Base-by-base conservation (phyloP, 768 basidiomycete species). In the Boletus rufocinnamomeus region DNA sequence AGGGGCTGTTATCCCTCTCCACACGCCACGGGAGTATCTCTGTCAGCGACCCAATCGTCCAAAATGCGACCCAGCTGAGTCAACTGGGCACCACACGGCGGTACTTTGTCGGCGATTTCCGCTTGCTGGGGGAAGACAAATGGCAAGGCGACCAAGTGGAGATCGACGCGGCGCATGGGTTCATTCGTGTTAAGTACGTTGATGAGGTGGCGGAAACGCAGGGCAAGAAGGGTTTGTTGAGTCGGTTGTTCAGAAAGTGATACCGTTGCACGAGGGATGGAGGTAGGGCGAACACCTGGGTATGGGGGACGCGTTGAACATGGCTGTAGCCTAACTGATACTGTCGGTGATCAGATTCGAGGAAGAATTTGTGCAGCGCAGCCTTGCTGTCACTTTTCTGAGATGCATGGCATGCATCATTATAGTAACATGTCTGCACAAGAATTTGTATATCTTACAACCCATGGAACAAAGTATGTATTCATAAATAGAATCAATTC, bases 31-130 rank as follows among this genome's bases (percentile, higher is more conserved):
- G 70, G 2, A 62, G 52, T 5, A 41, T 68, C 35, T 41, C 50
- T 0, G 37, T 72, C 19, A 40, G 56, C 13, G 62, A 66, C 6
- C 3, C 34, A 5, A n/a, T 74, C 2, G 16, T 66, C 3, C 41
- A 41, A 48, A 61, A 63, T 6, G 54, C 50, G 19, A 72, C 64
- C 0, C 67, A 63, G 47, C 56, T 72, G 48, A 62, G 70, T 37
- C 70, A 72, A 21, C 6, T 66, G 1, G 62, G 49, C 3, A 9
- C n/a, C 17, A 35, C 45, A 7, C 62, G 56, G 35, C 57, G 64
- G 38, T 72, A 60, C 50, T 74, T 72, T 57, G 27, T 72, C 23
- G 70, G 72, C 2, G 58, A 72, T 49, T 64, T 72, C 16, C 3
- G 25, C 4, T 13, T 21, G 17, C n/a, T 74, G 7, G 58, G 59